Evolutionary conservation across 1,139 yeast genomes (phyloP).

Genomic region (Suhomyces anneliseae): DNA sequence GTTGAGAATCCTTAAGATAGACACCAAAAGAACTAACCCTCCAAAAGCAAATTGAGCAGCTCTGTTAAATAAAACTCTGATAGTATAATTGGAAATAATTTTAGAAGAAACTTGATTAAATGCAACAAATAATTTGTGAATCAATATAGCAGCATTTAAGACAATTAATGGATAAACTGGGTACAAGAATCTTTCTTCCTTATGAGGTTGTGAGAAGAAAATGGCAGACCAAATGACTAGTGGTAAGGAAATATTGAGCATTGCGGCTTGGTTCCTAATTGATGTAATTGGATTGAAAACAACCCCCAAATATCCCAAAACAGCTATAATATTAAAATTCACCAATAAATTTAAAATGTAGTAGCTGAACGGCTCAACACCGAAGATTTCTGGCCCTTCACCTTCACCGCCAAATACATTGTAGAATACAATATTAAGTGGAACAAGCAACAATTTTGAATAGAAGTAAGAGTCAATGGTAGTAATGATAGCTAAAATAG

Average conservation of each 20-base stretch:
- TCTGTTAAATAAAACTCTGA: background rate
- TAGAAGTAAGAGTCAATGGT: slow-evolving; percentile 67
- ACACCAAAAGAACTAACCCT: slow-evolving; percentile 24
- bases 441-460: slow-evolving; percentile 64
- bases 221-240: slow-evolving; percentile 65
- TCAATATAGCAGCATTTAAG: slow-evolving; percentile 60
- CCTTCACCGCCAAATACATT: slow-evolving; percentile 76
- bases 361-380: slow-evolving; percentile 80
- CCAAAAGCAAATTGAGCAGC: slow-evolving; percentile 12
- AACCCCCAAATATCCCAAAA: slow-evolving; percentile 47
- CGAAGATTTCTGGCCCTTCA: slow-evolving; percentile 88
- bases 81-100: background rate
- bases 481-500: slow-evolving; percentile 35
- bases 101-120: slow-evolving; percentile 5
- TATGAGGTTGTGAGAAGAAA: slow-evolving; percentile 79
- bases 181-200: slow-evolving; percentile 88
- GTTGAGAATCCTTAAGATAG: slow-evolving; percentile 39
- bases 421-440: slow-evolving; percentile 78
- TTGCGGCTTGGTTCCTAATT: slow-evolving; percentile 14
- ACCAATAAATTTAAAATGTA: slow-evolving; percentile 67
- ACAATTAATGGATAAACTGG: slow-evolving; percentile 76
- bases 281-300: slow-evolving; percentile 22
- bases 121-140: slow-evolving; percentile 25
- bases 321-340: slow-evolving; percentile 64
- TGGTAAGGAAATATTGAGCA: slow-evolving; percentile 26